Conservation (phyloP, 805 yeast species). For the Candida quercuum region DNA sequence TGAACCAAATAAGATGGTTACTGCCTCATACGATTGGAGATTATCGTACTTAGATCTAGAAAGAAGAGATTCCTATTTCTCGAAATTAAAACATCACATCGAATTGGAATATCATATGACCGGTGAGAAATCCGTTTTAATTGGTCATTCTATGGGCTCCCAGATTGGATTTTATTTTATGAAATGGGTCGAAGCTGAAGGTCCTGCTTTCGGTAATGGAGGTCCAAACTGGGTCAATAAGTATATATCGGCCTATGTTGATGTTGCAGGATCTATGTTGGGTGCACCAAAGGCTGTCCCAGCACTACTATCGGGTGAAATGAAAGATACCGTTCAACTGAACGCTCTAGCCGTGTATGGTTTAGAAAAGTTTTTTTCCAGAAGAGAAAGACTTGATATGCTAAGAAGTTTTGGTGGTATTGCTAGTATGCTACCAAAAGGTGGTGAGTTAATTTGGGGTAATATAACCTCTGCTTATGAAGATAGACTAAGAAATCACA, state of each 20-base stretch:
- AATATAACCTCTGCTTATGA: slow-evolving; percentile 71
- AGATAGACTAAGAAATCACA: slow-evolving; percentile 24
- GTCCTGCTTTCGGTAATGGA: slow-evolving; percentile 82
- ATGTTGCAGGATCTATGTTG: slow-evolving; percentile 82
- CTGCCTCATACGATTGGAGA: slow-evolving; percentile 97
- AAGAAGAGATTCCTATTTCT: slow-evolving; percentile 78
- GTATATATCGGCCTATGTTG: slow-evolving; percentile 73
- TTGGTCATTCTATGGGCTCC: slow-evolving; percentile 96
- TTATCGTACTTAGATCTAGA: slow-evolving; percentile 86
- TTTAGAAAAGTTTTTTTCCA: slow-evolving; percentile 85
- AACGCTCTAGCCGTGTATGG: slow-evolving; percentile 93
- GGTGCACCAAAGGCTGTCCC: slow-evolving; percentile 96
- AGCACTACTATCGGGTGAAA: slow-evolving; percentile 92
- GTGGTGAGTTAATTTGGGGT: slow-evolving; percentile 92
- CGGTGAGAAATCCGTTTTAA: slow-evolving; percentile 66
- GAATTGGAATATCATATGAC: slow-evolving; percentile 50
- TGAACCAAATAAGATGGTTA: slow-evolving; percentile 83
- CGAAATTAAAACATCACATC: slow-evolving; percentile 66
- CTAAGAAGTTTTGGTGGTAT: slow-evolving; percentile 88
- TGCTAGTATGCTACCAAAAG: slow-evolving; percentile 94
- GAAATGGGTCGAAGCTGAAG: slow-evolving; percentile 95
- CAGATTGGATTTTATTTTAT: slow-evolving; percentile 84
- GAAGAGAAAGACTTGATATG: slow-evolving; percentile 85
- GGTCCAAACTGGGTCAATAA: slow-evolving; percentile 85
- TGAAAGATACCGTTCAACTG: slow-evolving; percentile 94